Base-by-base conservation (phyloP, 768 basidiomycete species). In the Tylopilus subfusipes region DNA sequence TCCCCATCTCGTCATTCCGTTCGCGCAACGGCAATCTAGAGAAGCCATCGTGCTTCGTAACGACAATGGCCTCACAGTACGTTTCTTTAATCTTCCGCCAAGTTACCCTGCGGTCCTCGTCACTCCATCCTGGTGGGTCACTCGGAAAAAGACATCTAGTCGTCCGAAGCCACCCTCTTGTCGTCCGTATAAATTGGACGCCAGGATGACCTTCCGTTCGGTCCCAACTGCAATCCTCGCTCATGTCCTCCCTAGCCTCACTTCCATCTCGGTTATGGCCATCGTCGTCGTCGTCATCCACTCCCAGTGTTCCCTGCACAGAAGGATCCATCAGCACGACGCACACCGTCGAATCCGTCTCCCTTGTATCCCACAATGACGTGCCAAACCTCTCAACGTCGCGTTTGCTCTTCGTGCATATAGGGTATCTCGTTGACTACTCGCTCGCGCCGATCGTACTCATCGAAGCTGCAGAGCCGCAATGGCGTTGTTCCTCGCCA, bases 401-500 rank as follows among this genome's bases (percentile, higher is more conserved):
- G 24, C 80, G 80, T 27, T 78, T 88, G 50, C 73, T 87, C 47
- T 67, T 81, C 42, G 79, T 84, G 22, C 88, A 90, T 67, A 76
- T 88, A 57, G 88, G 88, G 88, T 88, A 70, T 55, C 63, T 21
- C 29, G 18, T 14, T 39, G 19, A 43, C 36, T 42, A n/a, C 33
- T 40, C 14, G 9, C 52, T 44, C 33, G 22, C 34, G 29, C 45
- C 47, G 44, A 40, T 53, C 56, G 24, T 58, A 50, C 62, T 64
- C 45, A 61, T 50, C 43, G 22, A 31, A 36, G 31, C 36, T 54
- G 27, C 64, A 92, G 91, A 43, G 87, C 88, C 34, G 90, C 88
- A 5, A 69, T 93, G 71, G 78, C 90, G 11, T 68, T 93, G 52
- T 93, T 93, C 69, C 82, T 93, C 12, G 90, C 90, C 3, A 93